These are phyloP conservation scores for Penicillium sp. DNA, from an alignment of 2,329 filamentous ascomycete species.

Conservation along the genomic window DNA sequence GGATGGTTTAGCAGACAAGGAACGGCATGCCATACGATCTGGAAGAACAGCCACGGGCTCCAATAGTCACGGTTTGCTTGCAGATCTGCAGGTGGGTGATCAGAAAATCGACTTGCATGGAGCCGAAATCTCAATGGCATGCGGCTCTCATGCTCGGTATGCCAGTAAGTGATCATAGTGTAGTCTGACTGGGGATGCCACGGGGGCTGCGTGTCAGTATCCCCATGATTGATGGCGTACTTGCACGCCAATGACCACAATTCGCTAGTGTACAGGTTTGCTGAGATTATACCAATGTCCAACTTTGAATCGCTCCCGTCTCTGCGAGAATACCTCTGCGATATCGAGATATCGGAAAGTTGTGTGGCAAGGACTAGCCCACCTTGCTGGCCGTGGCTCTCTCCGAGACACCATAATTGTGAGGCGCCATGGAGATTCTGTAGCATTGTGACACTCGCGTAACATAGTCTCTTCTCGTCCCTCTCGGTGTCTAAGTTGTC, in stretches of 20 bases:
- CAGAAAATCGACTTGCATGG: slow-evolving; percentile 47
- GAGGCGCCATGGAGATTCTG: slow-evolving; percentile 38
- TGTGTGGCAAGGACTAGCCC: background rate
- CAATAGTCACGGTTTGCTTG: slow-evolving; percentile 49
- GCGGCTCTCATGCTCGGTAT: slow-evolving; percentile 51
- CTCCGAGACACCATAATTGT: slow-evolving; percentile 4
- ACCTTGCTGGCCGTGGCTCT: slow-evolving; percentile 11
- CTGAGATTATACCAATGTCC: slow-evolving; percentile 42
- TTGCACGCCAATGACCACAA: slow-evolving; percentile 49
- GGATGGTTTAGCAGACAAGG: slow-evolving; percentile 54
- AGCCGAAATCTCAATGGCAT: slow-evolving; percentile 52
- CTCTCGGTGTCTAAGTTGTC: slow-evolving; percentile 21
- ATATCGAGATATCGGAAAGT: slow-evolving; percentile 4
- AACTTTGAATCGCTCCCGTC: slow-evolving; percentile 11
- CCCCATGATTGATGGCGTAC: slow-evolving; percentile 46
- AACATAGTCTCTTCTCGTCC: slow-evolving; percentile 30
- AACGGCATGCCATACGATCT: slow-evolving; percentile 51
- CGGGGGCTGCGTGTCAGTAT: slow-evolving; percentile 38
- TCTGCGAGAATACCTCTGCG: slow-evolving; percentile 2
- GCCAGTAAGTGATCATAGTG: slow-evolving; percentile 45
- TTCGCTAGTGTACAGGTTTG: slow-evolving; percentile 44
- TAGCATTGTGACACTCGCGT: slow-evolving; percentile 38
- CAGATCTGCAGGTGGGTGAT: slow-evolving; percentile 39
- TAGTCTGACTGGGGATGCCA: slow-evolving; percentile 53
- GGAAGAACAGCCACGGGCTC: slow-evolving; percentile 52